These are phyloP conservation scores for Mycena polygramma DNA, from an alignment of 768 basidiomycete species.

Conservation along the genomic window DNA sequence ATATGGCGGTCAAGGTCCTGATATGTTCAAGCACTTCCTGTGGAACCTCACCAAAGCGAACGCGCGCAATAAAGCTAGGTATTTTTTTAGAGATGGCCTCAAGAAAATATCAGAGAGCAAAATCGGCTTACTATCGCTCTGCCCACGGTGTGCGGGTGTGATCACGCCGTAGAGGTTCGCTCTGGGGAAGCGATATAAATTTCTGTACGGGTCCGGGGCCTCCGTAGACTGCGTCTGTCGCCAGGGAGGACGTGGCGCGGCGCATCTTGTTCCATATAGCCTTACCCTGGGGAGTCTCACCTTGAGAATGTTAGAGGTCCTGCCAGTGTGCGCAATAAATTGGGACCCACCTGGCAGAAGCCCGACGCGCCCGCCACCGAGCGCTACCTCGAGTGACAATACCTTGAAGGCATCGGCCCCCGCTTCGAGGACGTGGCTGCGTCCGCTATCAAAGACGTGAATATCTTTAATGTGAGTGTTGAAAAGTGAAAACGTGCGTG, in stretches of 20 bases:
- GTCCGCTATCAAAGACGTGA: conserved; percentile 19
- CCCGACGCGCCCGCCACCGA: conserved; percentile 33
- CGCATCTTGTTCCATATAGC: conserved; percentile 33
- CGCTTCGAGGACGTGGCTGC: conserved; percentile 25
- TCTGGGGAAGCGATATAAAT: conserved; percentile 24
- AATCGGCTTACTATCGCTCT: conserved; percentile 24
- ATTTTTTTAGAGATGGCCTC: neutral
- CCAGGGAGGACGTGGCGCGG: conserved; percentile 19
- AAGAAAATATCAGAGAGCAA: neutral
- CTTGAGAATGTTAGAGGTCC: neutral
- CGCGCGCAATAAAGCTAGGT: conserved; percentile 14
- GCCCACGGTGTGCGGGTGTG: conserved; percentile 24
- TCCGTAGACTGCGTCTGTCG: conserved; percentile 32
- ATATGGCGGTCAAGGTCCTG: neutral
- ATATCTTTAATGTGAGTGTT: too few species aligned
- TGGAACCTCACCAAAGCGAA: neutral
- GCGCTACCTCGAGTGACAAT: conserved; percentile 28
- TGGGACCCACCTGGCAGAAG: conserved; percentile 22
- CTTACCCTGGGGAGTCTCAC: conserved; percentile 21
- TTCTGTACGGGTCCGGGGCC: conserved; percentile 30
- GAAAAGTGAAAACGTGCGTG: too few species aligned
- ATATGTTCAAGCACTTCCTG: neutral
- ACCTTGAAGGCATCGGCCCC: conserved; percentile 31
- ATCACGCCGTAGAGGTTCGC: neutral
- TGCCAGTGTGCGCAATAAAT: neutral